Evolutionary conservation across 2,329 filamentous ascomycete species (phyloP), one percentile per base, ranked within the genome.

Genomic region (Penicillium sp.): DNA sequence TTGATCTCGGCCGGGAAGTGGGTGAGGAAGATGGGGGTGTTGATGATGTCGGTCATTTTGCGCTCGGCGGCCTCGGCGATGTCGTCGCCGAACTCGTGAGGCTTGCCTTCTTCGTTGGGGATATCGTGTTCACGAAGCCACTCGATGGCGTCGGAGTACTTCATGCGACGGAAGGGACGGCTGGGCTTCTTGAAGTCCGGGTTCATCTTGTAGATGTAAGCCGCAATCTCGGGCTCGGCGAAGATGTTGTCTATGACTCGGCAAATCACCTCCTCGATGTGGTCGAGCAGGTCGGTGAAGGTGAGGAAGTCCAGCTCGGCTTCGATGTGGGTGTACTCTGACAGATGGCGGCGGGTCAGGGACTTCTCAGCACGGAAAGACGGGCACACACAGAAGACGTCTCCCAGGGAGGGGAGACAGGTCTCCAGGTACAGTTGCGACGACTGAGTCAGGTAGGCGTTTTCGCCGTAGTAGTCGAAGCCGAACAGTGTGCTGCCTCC

Each of bases 1-100:
- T 99, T 99, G 83, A 99, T 96, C 79, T 93, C 91, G 55, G 87
- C 87, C 18, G 94, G 94, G 85, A 99, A 99, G 78, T 97, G 93
- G 2, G 93, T 97, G 37, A 97, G 83, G 81, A 97, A 91, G 75
- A 99, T 96, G 58, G 94, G 94, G 51, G 86, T 81, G 86, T 95
- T 94, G 81, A 99, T 96, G 65, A 88, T 89, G 74, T 99, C 94
- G 1, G 93, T 97, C 94, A 99, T 99, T 72, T 83, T 86, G 67
- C 94, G 89, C 83, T 99, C 94, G 11, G 94, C 94, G 11, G 94
- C 94, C 77, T 97, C 94, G 62, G 94, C 94, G 68, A 99, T 99
- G 73, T 99, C 94, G 72, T 99, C 94, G 61, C 94, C 94, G 70
- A 97, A 97, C 40, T 85, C 81, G 77, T 99, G 94, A 10, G 89